These are phyloP conservation scores for Detonula confervacea DNA, from an alignment of 352 stramenopile genomes.

Conservation along the genomic window DNA sequence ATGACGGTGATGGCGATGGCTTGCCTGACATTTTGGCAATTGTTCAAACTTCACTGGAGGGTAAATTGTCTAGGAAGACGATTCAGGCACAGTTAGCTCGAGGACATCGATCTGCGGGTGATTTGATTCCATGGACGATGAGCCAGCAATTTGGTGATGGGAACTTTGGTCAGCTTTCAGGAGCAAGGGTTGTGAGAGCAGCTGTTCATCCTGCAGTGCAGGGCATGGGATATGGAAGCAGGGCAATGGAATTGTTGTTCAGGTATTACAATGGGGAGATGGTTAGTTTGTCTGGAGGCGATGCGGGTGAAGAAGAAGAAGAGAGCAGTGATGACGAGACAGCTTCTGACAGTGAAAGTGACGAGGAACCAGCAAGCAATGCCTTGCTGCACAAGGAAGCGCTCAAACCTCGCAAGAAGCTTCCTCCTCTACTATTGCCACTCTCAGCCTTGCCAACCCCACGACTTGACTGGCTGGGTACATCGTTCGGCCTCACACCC, in stretches of 20 bases:
- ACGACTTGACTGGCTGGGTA: slow-evolving; percentile 97
- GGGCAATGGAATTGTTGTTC: slow-evolving; percentile 94
- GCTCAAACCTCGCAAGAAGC: slow-evolving; percentile 87
- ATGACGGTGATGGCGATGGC: slow-evolving; percentile 86
- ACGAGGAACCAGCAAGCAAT: slow-evolving; percentile 69
- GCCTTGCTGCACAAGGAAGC: slow-evolving; percentile 82
- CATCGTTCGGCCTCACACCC: slow-evolving; percentile 97
- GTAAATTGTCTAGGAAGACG: slow-evolving; percentile 95
- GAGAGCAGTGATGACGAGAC: slow-evolving; percentile 71
- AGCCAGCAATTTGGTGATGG: slow-evolving; percentile 99
- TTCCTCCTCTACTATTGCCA: slow-evolving; percentile 94
- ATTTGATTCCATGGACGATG: slow-evolving; percentile 99
- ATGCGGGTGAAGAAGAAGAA: slow-evolving; percentile 59
- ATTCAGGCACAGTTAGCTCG: slow-evolving; percentile 94
- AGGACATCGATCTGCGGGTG: slow-evolving; percentile 95
- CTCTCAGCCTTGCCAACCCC: slow-evolving; percentile 93
- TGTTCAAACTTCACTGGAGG: slow-evolving; percentile 95
- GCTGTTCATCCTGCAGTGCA: slow-evolving; percentile 96
- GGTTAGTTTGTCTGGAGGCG: slow-evolving; percentile 72
- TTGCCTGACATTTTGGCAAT: slow-evolving; percentile 98
- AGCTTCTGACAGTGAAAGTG: slow-evolving; percentile 62
- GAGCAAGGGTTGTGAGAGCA: slow-evolving; percentile 97
- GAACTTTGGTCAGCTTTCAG: slow-evolving; percentile 96
- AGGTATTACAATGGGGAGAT: slow-evolving; percentile 99
- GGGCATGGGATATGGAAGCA: slow-evolving; percentile 97